These are phyloP conservation scores for Alternaria atra DNA, from an alignment of 2,329 filamentous ascomycete genomes.

Conservation along the genomic window DNA sequence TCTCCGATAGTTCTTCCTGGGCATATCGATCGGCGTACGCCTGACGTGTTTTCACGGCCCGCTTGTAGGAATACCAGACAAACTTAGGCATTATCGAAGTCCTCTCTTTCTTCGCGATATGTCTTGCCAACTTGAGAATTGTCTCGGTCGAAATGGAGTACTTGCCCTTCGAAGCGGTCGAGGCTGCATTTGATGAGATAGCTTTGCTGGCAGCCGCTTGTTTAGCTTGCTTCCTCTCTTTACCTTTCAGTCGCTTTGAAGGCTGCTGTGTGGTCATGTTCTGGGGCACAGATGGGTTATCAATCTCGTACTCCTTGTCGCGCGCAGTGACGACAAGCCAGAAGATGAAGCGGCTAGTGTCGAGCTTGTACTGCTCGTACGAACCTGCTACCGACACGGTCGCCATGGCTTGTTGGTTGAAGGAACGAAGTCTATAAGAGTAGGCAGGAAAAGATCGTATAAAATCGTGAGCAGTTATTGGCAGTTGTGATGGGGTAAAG, in stretches of 20 bases:
- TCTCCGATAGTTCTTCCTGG: background rate
- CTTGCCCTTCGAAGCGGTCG: background rate
- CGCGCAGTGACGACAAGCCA: slow-evolving; percentile 2
- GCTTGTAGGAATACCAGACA: slow-evolving; percentile 5
- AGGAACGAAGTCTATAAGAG: background rate
- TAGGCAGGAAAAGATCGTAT: background rate
- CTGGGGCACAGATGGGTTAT: background rate
- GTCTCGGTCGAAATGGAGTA: slow-evolving; percentile 1
- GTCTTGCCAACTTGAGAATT: background rate
- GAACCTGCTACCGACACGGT: background rate
- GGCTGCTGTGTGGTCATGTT: background rate
- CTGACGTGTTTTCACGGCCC: slow-evolving; percentile 1
- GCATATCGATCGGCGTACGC: background rate
- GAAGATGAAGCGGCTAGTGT: background rate
- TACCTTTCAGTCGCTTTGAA: background rate
- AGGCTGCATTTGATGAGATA: background rate
- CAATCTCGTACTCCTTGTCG: background rate
- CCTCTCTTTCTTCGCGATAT: background rate
- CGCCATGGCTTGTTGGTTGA: background rate
- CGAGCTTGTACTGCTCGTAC: slow-evolving; percentile 6
- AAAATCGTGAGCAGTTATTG: background rate
- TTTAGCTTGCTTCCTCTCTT: background rate
- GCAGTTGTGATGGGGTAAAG: background rate
- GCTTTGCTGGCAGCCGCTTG: background rate
- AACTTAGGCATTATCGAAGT: slow-evolving; percentile 5